phyloP scores from a whole-genome alignment of 345 rosid genomes.

The Adansonia digitata region DNA sequence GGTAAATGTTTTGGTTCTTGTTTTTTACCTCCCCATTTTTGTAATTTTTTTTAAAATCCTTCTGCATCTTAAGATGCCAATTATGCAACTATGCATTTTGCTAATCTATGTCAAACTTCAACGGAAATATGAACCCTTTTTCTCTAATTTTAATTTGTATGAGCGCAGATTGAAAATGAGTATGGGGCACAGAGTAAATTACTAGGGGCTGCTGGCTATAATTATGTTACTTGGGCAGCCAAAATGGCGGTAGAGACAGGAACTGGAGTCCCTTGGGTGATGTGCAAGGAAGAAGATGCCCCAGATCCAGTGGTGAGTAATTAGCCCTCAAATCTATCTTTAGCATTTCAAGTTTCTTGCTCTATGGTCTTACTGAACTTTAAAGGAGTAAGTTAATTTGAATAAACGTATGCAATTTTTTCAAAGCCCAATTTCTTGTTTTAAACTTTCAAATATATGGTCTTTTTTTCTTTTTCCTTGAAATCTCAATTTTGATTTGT shows the following conservation, averaged over 20 bases:
- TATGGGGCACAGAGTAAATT: constrained; percentile 83
- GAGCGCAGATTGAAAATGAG: constrained; percentile 88
- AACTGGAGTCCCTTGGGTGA: constrained; percentile 97
- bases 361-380: background rate
- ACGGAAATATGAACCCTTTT: background rate
- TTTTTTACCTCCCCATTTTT: background rate
- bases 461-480: background rate
- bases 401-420: background rate
- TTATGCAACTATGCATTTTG: background rate
- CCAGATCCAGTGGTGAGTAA: constrained; percentile 91
- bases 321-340: background rate
- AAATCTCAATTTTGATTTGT: constrained; percentile 10
- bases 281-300: constrained; percentile 99
- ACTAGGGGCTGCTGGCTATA: constrained; percentile 69
- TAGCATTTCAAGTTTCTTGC: background rate
- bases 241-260: constrained; percentile 81
- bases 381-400: background rate
- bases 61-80: background rate
- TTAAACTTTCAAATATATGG: background rate
- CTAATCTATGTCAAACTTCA: background rate
- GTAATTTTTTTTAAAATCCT: background rate
- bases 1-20: constrained; percentile 35
- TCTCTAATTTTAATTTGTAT: background rate
- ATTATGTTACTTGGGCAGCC: constrained; percentile 95
- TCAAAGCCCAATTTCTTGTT: background rate